Conservation (phyloP, 2,329 filamentous ascomycete genomes). For the Calonectria fujianensis region DNA sequence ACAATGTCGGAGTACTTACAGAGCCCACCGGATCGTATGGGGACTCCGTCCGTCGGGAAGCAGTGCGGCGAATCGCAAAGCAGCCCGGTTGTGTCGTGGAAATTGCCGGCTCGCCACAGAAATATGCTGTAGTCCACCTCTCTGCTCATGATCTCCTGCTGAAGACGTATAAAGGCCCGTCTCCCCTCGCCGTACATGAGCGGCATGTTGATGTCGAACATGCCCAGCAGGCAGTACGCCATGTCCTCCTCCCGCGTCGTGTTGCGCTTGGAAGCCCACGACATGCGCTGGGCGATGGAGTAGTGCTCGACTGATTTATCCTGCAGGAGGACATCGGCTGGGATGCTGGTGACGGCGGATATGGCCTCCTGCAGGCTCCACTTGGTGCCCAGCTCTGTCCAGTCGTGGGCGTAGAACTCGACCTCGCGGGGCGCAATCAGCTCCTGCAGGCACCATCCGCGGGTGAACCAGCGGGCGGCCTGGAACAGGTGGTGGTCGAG, state of each 20-base stretch:
- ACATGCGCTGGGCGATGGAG: slow-evolving; percentile 34
- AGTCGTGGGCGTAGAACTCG: slow-evolving; percentile 40
- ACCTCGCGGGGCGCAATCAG: slow-evolving; percentile 40
- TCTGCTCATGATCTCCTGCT: slow-evolving; percentile 37
- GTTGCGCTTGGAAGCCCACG: slow-evolving; percentile 38
- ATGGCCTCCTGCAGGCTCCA: slow-evolving; percentile 38
- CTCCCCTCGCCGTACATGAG: slow-evolving; percentile 38
- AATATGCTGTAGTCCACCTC: slow-evolving; percentile 39
- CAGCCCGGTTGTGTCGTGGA: slow-evolving; percentile 29
- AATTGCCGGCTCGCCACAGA: slow-evolving; percentile 31
- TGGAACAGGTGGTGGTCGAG: slow-evolving; percentile 34
- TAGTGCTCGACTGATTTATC: slow-evolving; percentile 6
- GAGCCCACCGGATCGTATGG: slow-evolving; percentile 22
- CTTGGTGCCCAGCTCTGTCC: slow-evolving; percentile 39
- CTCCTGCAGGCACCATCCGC: slow-evolving; percentile 40
- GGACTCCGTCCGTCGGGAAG: slow-evolving; percentile 30
- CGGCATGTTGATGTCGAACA: slow-evolving; percentile 40
- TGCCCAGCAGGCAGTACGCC: slow-evolving; percentile 37
- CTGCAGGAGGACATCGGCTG: slow-evolving; percentile 25
- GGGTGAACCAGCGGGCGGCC: slow-evolving; percentile 34
- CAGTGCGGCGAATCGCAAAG: slow-evolving; percentile 37
- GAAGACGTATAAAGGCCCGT: slow-evolving; percentile 31
- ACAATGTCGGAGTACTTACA: slow-evolving; percentile 30
- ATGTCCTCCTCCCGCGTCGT: slow-evolving; percentile 36
- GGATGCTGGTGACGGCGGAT: slow-evolving; percentile 34